Percentiles rank a stretch among this genome's conserved stretches.
Evolutionary conservation across 306 rosid genomes (phyloP).

Genomic region (Comarum palustre): DNA sequence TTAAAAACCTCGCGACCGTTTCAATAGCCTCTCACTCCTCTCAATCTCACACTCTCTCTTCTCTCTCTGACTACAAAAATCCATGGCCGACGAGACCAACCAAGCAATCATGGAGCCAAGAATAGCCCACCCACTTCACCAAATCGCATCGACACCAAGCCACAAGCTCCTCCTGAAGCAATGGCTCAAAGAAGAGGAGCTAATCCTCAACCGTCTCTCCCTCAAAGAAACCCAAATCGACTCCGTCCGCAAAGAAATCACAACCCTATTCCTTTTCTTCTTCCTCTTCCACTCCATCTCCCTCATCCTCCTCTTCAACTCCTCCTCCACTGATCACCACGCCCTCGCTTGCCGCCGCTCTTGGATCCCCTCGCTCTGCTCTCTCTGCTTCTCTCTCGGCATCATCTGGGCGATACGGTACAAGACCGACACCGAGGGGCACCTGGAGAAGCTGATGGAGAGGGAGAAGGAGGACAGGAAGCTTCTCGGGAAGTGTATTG

Average conservation of each 20-base stretch:
- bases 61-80: not conserved
- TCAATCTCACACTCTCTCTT: not conserved
- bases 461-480: slow-evolving; percentile 80
- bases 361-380: slow-evolving; percentile 81
- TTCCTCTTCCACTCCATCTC: slow-evolving; percentile 90
- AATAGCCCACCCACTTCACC: slow-evolving; percentile 78
- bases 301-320: slow-evolving; percentile 68
- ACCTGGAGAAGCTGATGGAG: slow-evolving; percentile 66
- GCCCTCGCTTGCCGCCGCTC: slow-evolving; percentile 53
- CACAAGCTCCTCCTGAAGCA: slow-evolving; percentile 96
- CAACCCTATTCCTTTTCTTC: slow-evolving; percentile 69
- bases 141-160: slow-evolving; percentile 83
- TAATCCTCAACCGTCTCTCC: slow-evolving; percentile 59
- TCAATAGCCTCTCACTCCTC: not conserved
- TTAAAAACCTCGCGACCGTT: slow-evolving; percentile 27
- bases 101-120: slow-evolving; percentile 72
- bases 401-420: slow-evolving; percentile 81
- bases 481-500: slow-evolving; percentile 65
- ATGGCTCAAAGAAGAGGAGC: slow-evolving; percentile 93
- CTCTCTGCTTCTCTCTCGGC: slow-evolving; percentile 65
- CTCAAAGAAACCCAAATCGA: slow-evolving; percentile 84
- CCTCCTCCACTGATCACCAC: slow-evolving; percentile 26
- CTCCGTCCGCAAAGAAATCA: slow-evolving; percentile 64
- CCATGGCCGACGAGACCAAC: slow-evolving; percentile 52
- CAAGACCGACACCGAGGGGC: slow-evolving; percentile 78